Conservation (phyloP, 148 eudicot species). For the Amaranthus palmeri region DNA sequence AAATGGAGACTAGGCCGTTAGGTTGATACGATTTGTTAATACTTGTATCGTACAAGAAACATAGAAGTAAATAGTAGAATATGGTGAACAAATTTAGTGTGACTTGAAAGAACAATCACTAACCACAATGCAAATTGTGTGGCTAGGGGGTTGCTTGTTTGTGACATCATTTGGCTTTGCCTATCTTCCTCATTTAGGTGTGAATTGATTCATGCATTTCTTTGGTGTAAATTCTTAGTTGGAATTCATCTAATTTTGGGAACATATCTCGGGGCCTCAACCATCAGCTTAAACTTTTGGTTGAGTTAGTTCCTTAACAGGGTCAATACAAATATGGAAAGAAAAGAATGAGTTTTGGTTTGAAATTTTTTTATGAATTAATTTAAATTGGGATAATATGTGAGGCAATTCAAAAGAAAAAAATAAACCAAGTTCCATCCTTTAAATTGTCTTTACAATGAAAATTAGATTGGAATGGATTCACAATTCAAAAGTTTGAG, state of each 20-base stretch:
- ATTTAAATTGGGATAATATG: too few relatives aligned
- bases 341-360: background rate
- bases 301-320: too few relatives aligned
- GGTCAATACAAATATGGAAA: background rate
- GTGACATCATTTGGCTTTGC: constrained; percentile 14
- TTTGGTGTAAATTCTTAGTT: constrained; percentile 13
- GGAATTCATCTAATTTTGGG: background rate
- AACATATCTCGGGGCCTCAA: too few relatives aligned
- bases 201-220: background rate
- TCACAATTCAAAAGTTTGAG: too few relatives aligned
- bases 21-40: background rate
- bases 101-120: constrained; percentile 26
- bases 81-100: constrained; percentile 9
- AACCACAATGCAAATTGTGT: constrained; percentile 10
- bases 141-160: constrained; percentile 7
- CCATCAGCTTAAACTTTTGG: too few relatives aligned
- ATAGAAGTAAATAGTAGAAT: background rate
- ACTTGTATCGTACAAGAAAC: constrained; percentile 1
- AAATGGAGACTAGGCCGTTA: background rate
- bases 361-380: background rate
- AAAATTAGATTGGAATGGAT: too few relatives aligned
- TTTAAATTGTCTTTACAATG: too few relatives aligned
- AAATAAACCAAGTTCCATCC: too few relatives aligned
- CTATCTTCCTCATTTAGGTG: background rate
- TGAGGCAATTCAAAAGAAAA: too few relatives aligned